These are phyloP conservation scores for Colletotrichum higginsianum DNA, from an alignment of 2,329 filamentous ascomycete genomes.

Conservation along the genomic window DNA sequence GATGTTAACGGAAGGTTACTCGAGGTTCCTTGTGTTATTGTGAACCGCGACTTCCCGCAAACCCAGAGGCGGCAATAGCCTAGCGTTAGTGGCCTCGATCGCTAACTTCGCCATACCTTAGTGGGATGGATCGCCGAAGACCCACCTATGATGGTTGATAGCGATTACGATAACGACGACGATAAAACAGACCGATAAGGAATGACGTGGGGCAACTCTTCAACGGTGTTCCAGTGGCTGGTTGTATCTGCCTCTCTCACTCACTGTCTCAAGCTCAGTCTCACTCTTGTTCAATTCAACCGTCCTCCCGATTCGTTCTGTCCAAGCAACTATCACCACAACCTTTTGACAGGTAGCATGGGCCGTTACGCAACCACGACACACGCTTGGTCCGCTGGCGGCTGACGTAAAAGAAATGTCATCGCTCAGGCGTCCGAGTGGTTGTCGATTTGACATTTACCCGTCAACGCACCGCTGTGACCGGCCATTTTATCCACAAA, in stretches of 20 bases:
- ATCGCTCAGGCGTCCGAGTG: not conserved
- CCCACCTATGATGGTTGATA: constrained; percentile 6
- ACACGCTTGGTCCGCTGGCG: constrained; percentile 4
- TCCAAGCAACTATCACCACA: not conserved
- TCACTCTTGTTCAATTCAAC: not conserved
- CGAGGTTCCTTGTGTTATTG: constrained; percentile 36
- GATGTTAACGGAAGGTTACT: constrained; percentile 17
- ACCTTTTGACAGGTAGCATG: not conserved
- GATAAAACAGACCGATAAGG: not conserved
- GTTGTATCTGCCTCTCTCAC: not conserved
- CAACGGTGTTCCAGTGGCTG: not conserved
- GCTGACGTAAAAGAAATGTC: not conserved
- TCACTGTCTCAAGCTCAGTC: not conserved
- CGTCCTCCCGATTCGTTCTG: not conserved
- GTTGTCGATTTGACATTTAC: not conserved
- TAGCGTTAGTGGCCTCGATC: constrained; percentile 18
- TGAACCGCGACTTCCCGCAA: constrained; percentile 40
- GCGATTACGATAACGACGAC: constrained; percentile 10
- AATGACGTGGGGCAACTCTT: not conserved
- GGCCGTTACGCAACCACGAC: not conserved
- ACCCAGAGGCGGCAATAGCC: constrained; percentile 18
- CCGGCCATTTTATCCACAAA: not conserved
- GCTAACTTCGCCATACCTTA: constrained; percentile 3
- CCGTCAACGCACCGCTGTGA: not conserved
- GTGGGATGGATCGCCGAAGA: constrained; percentile 30